phyloP scores from a whole-genome alignment of 192 early-diverging fungal species.

The Backusella sp. region DNA sequence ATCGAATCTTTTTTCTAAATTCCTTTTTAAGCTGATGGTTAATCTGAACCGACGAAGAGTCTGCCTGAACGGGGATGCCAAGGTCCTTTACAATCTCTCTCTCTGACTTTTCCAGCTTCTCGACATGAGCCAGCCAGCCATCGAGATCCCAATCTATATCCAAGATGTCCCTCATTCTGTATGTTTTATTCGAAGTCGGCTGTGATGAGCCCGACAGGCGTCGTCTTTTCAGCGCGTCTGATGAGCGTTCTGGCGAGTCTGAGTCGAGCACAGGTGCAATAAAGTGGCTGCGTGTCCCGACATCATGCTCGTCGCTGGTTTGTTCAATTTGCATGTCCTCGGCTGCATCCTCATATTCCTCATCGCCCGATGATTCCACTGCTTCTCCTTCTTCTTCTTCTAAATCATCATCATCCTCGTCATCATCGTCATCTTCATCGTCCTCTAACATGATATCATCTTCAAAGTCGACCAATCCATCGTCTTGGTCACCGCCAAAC shows the following conservation, averaged over 20 bases:
- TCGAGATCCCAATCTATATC: slow-evolving; percentile 29
- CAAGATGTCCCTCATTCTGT: slow-evolving; percentile 19
- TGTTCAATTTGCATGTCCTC: not conserved
- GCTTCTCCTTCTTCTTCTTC: slow-evolving; percentile 2
- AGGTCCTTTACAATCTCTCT: slow-evolving; percentile 6
- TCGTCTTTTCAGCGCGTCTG: not conserved
- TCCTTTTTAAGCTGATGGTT: slow-evolving; percentile 31
- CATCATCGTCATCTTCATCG: slow-evolving; percentile 11
- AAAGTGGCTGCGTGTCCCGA: not conserved
- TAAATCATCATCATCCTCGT: not conserved
- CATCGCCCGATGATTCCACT: not conserved
- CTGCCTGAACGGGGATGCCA: slow-evolving; percentile 10
- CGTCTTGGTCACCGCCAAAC: not conserved
- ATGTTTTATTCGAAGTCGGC: not conserved
- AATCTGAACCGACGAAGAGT: not conserved
- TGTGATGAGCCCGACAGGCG: slow-evolving; percentile 10
- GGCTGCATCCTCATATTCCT: slow-evolving; percentile 7
- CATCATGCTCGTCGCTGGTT: not conserved
- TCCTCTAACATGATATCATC: not conserved
- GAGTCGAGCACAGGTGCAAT: not conserved
- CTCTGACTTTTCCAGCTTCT: slow-evolving; percentile 25
- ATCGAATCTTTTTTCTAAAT: slow-evolving; percentile 56
- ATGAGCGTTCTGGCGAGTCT: not conserved
- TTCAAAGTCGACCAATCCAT: not conserved
- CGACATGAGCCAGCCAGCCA: slow-evolving; percentile 15